Percentiles rank a stretch among this genome's conserved stretches.
These are phyloP conservation scores for Geotrichum fermentans DNA, from an alignment of 1,139 yeast species.

Conservation along the genomic window DNA sequence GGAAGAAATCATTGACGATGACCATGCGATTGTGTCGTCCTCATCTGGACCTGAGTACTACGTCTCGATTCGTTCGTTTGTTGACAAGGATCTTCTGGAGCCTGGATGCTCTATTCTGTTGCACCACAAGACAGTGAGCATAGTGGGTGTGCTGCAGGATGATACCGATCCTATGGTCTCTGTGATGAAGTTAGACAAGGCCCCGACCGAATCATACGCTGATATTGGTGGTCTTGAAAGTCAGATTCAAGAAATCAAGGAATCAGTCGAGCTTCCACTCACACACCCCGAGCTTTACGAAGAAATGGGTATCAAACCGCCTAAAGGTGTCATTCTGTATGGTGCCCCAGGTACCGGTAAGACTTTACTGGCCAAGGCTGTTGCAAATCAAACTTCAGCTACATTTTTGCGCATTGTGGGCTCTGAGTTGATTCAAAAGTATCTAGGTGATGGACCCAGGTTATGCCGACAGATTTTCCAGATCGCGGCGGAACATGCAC, in stretches of 20 bases:
- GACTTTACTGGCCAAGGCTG: conserved; percentile 94
- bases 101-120: conserved; percentile 97
- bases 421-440: conserved; percentile 92
- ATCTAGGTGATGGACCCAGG: conserved; percentile 97
- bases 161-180: conserved; percentile 98
- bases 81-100: conserved; percentile 90
- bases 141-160: conserved; percentile 93
- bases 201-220: conserved; percentile 94
- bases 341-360: conserved; percentile 99
- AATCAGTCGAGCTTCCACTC: conserved; percentile 93
- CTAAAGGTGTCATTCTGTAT: conserved; percentile 95
- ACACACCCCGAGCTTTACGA: conserved; percentile 97
- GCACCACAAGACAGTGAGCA: conserved; percentile 91
- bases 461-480: conserved; percentile 91
- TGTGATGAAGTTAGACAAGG: conserved; percentile 95
- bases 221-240: conserved; percentile 96
- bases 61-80: conserved; percentile 94
- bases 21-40: conserved; percentile 95
- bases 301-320: conserved; percentile 99
- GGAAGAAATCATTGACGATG: conserved; percentile 96
- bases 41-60: conserved; percentile 97
- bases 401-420: conserved; percentile 95
- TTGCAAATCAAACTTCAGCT: conserved; percentile 96
- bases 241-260: conserved; percentile 97
- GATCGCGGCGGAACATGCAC: conserved; percentile 95